Base-by-base conservation (phyloP, 495 filamentous ascomycete genomes). In the Elasticomyces elasticus region DNA sequence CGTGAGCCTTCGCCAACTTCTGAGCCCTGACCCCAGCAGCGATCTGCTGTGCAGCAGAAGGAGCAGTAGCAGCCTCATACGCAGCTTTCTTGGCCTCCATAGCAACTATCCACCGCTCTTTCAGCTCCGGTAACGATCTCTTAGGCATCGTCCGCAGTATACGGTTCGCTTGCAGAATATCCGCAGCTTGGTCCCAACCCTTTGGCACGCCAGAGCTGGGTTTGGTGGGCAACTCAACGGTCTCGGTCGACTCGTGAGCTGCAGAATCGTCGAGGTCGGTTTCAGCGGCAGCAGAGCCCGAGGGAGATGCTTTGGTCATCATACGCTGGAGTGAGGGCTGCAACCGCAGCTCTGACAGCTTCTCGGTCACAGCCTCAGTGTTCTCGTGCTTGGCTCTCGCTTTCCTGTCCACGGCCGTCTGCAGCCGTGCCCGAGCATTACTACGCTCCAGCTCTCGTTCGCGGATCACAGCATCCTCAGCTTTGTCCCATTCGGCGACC, bases 191-290 rank as follows among this genome's bases (percentile, higher is more conserved):
- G 20, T 23, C 7, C 58, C 58, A 61, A 15, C 42, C 52, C 23
- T 24, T 38, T 17, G 58, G 58, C 4, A 60, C 40, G 13, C 19
- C n/a, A n/a, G n/a, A n/a, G n/a, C n/a, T n/a, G n/a, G n/a, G n/a
- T n/a, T n/a, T 48, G 2, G 20, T 7, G 5, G 27, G 19, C 0
- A 40, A 17, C 19, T 43, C 38, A 10, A 60, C 3, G 27, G 53
- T 4, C 49, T 61, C 58, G 24, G 58, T 61, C 2, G 58, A 56
- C 54, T 61, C 58, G 35, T 61, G 58, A 1, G 58, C 58, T 10
- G 54, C 58, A 2, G 58, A 15, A 33, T 61, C 58, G 26, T 61
- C 58, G 5, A 30, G 47, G 22, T 61, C 58, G 5, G 10, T 3
- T 30, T 24, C 28, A 22, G n/a, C 47, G n/a, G n/a, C n/a, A n/a